phyloP scores from a whole-genome alignment of 495 filamentous ascomycete species.

The Podospora comata region DNA sequence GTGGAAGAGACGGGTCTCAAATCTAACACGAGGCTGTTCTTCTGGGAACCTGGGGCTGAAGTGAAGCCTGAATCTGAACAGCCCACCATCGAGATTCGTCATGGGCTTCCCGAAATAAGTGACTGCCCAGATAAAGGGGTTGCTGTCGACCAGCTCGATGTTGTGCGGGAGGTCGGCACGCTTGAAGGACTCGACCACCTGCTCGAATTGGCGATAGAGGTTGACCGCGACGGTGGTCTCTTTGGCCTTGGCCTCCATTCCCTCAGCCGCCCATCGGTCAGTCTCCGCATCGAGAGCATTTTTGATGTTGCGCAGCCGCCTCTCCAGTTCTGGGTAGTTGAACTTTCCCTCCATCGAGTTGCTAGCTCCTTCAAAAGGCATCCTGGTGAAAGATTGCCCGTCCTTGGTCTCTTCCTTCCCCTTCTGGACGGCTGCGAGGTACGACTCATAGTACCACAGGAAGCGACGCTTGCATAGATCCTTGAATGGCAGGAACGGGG shows the following conservation, averaged over 20 bases:
- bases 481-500: conserved; percentile 73
- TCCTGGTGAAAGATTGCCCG: conserved; percentile 61
- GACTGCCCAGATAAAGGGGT: conserved; percentile 63
- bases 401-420: conserved; percentile 58
- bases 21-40: conserved; percentile 82
- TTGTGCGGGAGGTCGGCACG: conserved; percentile 66
- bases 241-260: conserved; percentile 57
- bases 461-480: conserved; percentile 91
- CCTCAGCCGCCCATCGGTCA: conserved; percentile 66
- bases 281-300: conserved; percentile 69
- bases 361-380: conserved; percentile 78
- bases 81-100: conserved; percentile 89
- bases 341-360: conserved; percentile 89
- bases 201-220: conserved; percentile 78
- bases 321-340: conserved; percentile 71
- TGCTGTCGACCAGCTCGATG: conserved; percentile 67
- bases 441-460: conserved; percentile 92
- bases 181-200: conserved; percentile 72
- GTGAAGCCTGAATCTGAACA: conserved; percentile 75
- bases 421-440: conserved; percentile 65
- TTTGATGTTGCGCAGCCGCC: conserved; percentile 63
- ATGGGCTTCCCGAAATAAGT: conserved; percentile 90
- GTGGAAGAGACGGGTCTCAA: conserved; percentile 82
- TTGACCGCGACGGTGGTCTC: conserved; percentile 75
- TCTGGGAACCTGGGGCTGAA: conserved; percentile 88